phyloP scores from a whole-genome alignment of 768 basidiomycete species.

The Suillus sp. region DNA sequence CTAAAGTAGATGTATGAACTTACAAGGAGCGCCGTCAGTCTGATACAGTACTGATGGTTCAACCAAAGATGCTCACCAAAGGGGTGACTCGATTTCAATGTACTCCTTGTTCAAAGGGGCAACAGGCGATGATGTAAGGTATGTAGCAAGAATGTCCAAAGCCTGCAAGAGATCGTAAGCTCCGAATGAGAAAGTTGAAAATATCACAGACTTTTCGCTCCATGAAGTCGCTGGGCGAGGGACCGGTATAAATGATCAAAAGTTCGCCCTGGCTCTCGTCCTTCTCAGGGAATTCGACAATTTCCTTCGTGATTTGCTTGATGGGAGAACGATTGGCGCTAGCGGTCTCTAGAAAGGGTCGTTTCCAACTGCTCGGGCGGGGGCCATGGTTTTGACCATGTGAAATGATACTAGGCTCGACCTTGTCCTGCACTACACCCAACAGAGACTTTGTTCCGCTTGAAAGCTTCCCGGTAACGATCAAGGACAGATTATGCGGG shows the following conservation, averaged over 20 bases:
- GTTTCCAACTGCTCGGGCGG: conserved; percentile 81
- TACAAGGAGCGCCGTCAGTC: conserved; percentile 13
- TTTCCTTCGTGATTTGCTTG: conserved; percentile 53
- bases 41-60: background rate
- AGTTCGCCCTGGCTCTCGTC: conserved; percentile 96
- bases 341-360: conserved; percentile 89
- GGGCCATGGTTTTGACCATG: conserved; percentile 75
- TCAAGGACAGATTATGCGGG: conserved; percentile 89
- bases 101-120: conserved; percentile 90
- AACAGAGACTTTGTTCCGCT: conserved; percentile 76
- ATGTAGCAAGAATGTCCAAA: conserved; percentile 81
- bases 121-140: conserved; percentile 83
- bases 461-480: conserved; percentile 86
- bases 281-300: conserved; percentile 93
- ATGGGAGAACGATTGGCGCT: conserved; percentile 66
- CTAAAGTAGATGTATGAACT: conserved; percentile 88
- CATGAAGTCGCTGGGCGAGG: conserved; percentile 68
- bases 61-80: conserved; percentile 57
- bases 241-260: conserved; percentile 75
- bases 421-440: conserved; percentile 74
- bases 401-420: conserved; percentile 79
- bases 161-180: conserved; percentile 48
- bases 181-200: conserved; percentile 6
- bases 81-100: conserved; percentile 86
- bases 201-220: conserved; percentile 58